Evolutionary conservation across 805 yeast genomes (phyloP), one percentile per base, ranked within the genome.

Genomic region (Tetrapisispora arboricola): DNA sequence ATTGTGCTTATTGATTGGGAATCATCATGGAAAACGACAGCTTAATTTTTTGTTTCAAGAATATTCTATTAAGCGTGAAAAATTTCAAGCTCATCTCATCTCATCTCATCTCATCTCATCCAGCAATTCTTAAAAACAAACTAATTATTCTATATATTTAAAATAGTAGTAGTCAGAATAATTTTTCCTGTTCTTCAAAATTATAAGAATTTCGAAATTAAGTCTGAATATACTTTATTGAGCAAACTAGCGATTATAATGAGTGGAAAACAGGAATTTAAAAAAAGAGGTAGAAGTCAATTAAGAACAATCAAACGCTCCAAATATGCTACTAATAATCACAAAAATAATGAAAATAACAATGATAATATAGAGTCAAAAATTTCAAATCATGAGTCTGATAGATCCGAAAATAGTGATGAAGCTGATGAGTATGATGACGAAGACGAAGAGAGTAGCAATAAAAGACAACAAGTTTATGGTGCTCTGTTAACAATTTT

Each of bases 401-500:
- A 43, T 10, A 5, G 36, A 17, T 44, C 32, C 4, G 29, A 15
- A n/a, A 3, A 37, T 32, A 25, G 44, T n/a, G 32, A 27, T 32
- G 46, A 39, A 6, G 49, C 42, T 5, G 49, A 43, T n/a, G 43
- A 26, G 7, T 43, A 42, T 4, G 39, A 36, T 13, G 44, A 28
- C 3, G 46, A 29, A 5, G 53, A 46, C 10, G 54, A 44, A 21
- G 57, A 49, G 24, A 59, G 54, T 6, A 53, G 53, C 13, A 58
- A 49, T 38, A 39, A 41, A 49, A 53, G 60, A 25, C 68, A 71
- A 3, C 65, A 67, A 51, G 83, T 82, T 0, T 82, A 83, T 58
- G 71, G 73, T 49, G 88, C 90, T 1, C 63, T 83, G 37, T 57
- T 83, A 53, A 75, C 84, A 1, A 66, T 83, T 37, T 65, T 82